Evolutionary conservation across 768 basidiomycete species (phyloP), one percentile per base, ranked within the genome.

Genomic region (Tephrocybe sp.): DNA sequence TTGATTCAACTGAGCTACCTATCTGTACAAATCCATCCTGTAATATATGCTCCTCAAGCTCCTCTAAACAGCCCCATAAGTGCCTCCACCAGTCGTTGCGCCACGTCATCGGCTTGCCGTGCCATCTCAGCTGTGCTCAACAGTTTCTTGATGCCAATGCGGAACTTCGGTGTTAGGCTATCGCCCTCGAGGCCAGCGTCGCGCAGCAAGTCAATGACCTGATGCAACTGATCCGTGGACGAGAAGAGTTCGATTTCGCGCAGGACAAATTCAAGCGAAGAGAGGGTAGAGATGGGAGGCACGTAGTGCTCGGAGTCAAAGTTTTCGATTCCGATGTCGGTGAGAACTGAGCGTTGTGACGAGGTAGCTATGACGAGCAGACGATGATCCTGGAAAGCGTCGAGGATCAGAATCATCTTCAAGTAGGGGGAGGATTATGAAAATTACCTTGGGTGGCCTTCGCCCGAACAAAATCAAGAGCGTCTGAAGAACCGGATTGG

Each of bases 41-140:
- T 18, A 27, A 1, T 22, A 27, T 22, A 34, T 28, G 7, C 34
- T 22, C 16, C 5, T 32, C 42, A 27, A 9, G 5, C 21, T 54
- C 52, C 68, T 63, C 67, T 70, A 43, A 69, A 66, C 48, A 87
- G 61, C 9, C 77, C 83, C 72, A 89, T 76, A 47, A 92, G 64
- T 30, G 81, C 83, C 39, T 73, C 76, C 48, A 77, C 78, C 51
- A 93, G 67, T 51, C 90, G 76, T 60, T 86, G 83, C 24, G 82
- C 89, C 13, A 84, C 87, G 53, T 83, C 86, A 42, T 90, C 85
- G 1, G 92, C 96, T 71, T 98, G 97, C 61, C 96, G 78, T 40
- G 95, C 91, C 95, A 97, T 98, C 77, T 99, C 97, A 16, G 95
- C 77, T 47, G 89, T 78, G 52, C 86, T 92, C 63, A 99, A 66